phyloP scores from a whole-genome alignment of 129 eudicot genomes.

The Silybum marianum region DNA sequence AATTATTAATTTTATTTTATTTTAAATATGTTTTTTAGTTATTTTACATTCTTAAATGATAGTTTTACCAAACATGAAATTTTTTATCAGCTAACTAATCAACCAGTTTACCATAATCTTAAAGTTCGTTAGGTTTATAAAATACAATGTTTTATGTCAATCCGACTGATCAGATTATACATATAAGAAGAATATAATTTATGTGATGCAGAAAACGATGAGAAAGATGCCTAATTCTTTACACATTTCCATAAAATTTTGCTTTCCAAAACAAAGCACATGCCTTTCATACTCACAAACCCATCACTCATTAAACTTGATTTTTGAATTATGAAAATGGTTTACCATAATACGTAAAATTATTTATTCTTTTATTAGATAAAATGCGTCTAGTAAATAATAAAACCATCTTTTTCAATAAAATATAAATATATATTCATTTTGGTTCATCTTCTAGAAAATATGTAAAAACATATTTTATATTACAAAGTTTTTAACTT shows the following conservation, averaged over 20 bases:
- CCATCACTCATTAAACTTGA: not conserved
- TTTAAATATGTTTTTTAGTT: too few relatives aligned
- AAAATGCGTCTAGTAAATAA: not conserved
- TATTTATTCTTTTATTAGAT: not conserved
- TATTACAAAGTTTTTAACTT: not conserved
- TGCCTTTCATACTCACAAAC: not conserved
- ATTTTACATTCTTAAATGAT: too few relatives aligned
- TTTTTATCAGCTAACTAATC: too few relatives aligned
- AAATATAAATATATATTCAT: too few relatives aligned
- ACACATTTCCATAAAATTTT: not conserved
- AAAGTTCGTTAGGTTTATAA: not conserved
- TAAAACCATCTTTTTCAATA: too few relatives aligned
- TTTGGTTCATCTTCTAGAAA: not conserved
- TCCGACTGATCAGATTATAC: not conserved
- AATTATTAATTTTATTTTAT: too few relatives aligned
- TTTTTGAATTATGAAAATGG: not conserved
- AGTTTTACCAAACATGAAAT: too few relatives aligned
- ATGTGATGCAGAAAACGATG: not conserved
- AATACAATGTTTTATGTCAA: too few relatives aligned
- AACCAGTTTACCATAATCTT: too few relatives aligned
- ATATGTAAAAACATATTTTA: not conserved
- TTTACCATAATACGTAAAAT: not conserved
- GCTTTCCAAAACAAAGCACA: conserved; percentile 2
- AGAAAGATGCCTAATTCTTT: conserved; percentile 11
- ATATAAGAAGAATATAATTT: not conserved